A percentile compares a stretch with the other conserved stretches of the same genome.
phyloP scores from a whole-genome alignment of 371 early-diverging fungal species.

The Mortierella sp. region DNA sequence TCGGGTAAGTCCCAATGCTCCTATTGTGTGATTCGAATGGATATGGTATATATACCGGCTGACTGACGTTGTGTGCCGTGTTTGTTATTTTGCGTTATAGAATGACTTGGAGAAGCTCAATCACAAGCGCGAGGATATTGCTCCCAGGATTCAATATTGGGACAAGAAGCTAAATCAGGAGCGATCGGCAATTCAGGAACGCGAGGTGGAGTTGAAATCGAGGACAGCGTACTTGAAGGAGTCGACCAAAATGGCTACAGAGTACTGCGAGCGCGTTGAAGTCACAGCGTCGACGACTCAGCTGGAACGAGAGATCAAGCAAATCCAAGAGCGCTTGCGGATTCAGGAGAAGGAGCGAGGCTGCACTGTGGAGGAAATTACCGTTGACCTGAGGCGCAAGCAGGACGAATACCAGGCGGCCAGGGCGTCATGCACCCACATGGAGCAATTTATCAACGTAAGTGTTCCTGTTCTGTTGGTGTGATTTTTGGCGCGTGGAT shows the following conservation, averaged over 20 bases:
- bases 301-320: conserved; percentile 73
- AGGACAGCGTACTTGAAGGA: conserved; percentile 53
- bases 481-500: neutral
- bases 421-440: conserved; percentile 64
- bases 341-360: conserved; percentile 66
- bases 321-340: conserved; percentile 65
- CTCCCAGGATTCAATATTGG: conserved; percentile 62
- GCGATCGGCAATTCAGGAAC: conserved; percentile 22
- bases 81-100: conserved; percentile 1
- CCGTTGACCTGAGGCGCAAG: conserved; percentile 63
- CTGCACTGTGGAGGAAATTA: conserved; percentile 69
- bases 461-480: neutral
- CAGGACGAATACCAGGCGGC: conserved; percentile 69
- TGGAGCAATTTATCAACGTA: conserved; percentile 67
- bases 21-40: neutral
- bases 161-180: conserved; percentile 54
- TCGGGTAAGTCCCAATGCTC: conserved; percentile 36
- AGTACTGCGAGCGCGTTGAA: conserved; percentile 76
- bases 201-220: conserved; percentile 45
- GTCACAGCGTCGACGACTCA: conserved; percentile 62
- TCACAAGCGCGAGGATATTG: conserved; percentile 39
- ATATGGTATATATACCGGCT: neutral
- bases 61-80: neutral
- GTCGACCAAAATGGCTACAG: conserved; percentile 64
- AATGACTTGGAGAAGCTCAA: conserved; percentile 56